A percentile compares a stretch with the other conserved stretches of the same genome.
Conservation (phyloP, 139 green algal species). For the Ulvella scutata region DNA sequence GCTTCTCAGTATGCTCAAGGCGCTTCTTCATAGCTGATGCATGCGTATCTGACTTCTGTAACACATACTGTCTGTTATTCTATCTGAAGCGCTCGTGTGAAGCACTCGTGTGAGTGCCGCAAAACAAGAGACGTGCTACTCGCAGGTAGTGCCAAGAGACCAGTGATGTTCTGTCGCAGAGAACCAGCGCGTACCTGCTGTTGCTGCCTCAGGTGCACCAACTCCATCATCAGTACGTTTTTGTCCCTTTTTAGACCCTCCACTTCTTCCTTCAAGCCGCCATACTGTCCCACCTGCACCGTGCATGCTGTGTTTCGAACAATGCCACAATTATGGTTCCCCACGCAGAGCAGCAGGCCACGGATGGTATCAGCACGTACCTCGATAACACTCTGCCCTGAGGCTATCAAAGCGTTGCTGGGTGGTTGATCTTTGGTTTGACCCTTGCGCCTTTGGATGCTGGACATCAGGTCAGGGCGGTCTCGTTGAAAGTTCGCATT, state of each 20-base stretch:
- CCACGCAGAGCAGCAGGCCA: background rate
- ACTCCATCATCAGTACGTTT: constrained; percentile 71
- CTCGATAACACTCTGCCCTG: constrained; percentile 17
- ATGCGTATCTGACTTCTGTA: constrained; percentile 35
- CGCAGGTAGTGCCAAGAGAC: background rate
- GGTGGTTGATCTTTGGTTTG: background rate
- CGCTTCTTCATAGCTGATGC: constrained; percentile 39
- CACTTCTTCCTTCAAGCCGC: constrained; percentile 60
- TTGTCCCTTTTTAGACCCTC: constrained; percentile 75
- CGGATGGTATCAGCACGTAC: background rate
- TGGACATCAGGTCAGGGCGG: constrained; percentile 47
- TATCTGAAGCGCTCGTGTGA: too few species aligned
- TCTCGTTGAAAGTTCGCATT: constrained; percentile 80
- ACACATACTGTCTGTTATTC: background rate
- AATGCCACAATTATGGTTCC: background rate
- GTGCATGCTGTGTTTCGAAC: background rate
- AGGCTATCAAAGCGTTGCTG: constrained; percentile 1
- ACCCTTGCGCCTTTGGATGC: constrained; percentile 69
- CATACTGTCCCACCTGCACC: constrained; percentile 61
- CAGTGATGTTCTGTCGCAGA: too few species aligned
- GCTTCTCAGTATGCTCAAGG: constrained; percentile 47
- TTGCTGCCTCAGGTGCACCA: constrained; percentile 63
- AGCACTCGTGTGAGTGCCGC: too few species aligned
- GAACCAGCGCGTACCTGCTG: constrained; percentile 34
- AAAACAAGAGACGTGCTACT: background rate